These are phyloP conservation scores for Spathaspora sp. DNA, from an alignment of 1,139 yeast species.

Conservation along the genomic window DNA sequence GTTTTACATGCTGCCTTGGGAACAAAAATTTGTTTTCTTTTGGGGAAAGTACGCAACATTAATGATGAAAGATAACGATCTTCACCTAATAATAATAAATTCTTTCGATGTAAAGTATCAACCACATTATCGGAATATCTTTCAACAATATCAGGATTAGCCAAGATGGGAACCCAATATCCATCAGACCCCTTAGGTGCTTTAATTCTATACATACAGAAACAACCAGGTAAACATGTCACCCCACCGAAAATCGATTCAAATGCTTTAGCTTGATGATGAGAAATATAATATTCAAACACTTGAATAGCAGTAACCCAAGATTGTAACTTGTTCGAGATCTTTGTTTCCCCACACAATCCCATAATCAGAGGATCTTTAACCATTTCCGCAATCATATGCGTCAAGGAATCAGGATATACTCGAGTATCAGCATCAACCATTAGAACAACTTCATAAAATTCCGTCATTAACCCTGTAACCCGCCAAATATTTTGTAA, in stretches of 20 bases:
- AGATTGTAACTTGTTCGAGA: slow-evolving; percentile 77
- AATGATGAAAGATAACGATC: slow-evolving; percentile 86
- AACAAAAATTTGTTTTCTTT: slow-evolving; percentile 86
- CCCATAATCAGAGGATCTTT: slow-evolving; percentile 92
- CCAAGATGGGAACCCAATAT: slow-evolving; percentile 93
- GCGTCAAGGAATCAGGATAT: slow-evolving; percentile 86
- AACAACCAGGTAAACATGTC: slow-evolving; percentile 97
- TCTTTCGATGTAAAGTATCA: slow-evolving; percentile 86
- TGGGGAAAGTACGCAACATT: slow-evolving; percentile 92
- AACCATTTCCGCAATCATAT: slow-evolving; percentile 92
- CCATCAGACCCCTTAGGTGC: slow-evolving; percentile 90
- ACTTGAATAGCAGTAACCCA: slow-evolving; percentile 98
- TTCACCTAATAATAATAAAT: slow-evolving; percentile 85
- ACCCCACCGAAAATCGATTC: slow-evolving; percentile 97
- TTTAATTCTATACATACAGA: slow-evolving; percentile 92
- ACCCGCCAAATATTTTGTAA: slow-evolving; percentile 77
- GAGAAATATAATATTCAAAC: slow-evolving; percentile 92
- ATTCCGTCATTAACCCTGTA: slow-evolving; percentile 85
- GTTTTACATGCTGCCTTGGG: slow-evolving; percentile 97
- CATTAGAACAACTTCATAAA: slow-evolving; percentile 85
- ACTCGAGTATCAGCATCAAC: slow-evolving; percentile 97
- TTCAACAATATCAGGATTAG: slow-evolving; percentile 96
- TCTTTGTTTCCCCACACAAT: slow-evolving; percentile 95
- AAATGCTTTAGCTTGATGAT: slow-evolving; percentile 94
- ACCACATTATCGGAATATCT: slow-evolving; percentile 88